Evolutionary conservation across 208 protist species (phyloP).

Genomic region (Lotmaria passim): DNA sequence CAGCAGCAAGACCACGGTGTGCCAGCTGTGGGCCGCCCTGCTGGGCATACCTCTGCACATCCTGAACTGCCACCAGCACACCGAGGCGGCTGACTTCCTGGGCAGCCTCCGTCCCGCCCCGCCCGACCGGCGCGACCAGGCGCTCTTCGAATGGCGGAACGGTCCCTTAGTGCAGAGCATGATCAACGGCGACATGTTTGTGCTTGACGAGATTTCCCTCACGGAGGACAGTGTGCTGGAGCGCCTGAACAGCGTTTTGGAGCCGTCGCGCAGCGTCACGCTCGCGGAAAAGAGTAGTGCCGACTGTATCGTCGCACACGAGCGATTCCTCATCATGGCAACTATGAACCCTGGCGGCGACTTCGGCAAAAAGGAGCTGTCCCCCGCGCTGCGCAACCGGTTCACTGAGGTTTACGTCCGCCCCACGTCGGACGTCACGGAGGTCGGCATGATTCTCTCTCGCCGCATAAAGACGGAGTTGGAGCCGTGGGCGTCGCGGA

Average conservation of each 20-base stretch:
- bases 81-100: constrained; percentile 99
- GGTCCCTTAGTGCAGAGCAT: constrained; percentile 99
- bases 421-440: constrained; percentile 82
- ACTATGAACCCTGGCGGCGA: constrained; percentile 99
- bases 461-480: constrained; percentile 65
- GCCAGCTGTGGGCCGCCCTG: constrained; percentile 94
- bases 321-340: constrained; percentile 97
- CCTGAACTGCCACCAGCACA: constrained; percentile 99
- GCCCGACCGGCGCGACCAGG: constrained; percentile 74
- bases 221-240: constrained; percentile 99
- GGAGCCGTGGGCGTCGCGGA: constrained; percentile 64
- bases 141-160: constrained; percentile 99
- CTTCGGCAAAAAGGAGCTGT: constrained; percentile 99
- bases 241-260: constrained; percentile 99
- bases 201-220: constrained; percentile 99
- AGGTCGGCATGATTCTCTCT: constrained; percentile 94
- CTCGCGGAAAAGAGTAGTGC: constrained; percentile 97
- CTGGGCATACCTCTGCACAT: constrained; percentile 92
- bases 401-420: constrained; percentile 99
- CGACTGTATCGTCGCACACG: constrained; percentile 81
- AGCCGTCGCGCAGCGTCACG: constrained; percentile 95
- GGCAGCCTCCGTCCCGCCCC: constrained; percentile 91
- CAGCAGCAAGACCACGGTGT: constrained; percentile 98
- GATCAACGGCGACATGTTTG: constrained; percentile 97
- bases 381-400: constrained; percentile 98